A percentile compares a stretch with the other conserved stretches of the same genome.
Evolutionary conservation across 2,329 filamentous ascomycete species (phyloP).

Genomic region (Xylariales sp.): DNA sequence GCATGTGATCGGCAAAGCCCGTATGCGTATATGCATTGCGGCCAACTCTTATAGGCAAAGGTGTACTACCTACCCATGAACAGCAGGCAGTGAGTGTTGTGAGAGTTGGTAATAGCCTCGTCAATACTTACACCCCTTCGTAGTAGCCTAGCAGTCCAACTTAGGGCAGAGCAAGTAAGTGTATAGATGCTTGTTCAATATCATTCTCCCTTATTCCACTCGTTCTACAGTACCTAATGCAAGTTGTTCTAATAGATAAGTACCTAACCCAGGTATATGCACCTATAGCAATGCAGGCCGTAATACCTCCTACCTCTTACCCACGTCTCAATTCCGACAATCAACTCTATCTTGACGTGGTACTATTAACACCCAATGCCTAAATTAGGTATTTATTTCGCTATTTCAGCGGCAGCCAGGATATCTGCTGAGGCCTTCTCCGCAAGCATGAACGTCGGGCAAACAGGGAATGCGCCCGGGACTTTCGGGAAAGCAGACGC

Average conservation of each 20-base stretch:
- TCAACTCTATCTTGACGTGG: neutral
- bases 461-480: slow-evolving; percentile 58
- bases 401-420: slow-evolving; percentile 31
- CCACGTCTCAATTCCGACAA: too few relatives aligned
- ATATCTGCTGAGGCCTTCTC: slow-evolving; percentile 71
- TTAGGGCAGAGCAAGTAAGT: neutral
- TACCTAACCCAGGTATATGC: too few relatives aligned
- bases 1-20: too few relatives aligned
- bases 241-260: too few relatives aligned
- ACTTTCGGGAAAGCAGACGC: slow-evolving; percentile 64
- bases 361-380: neutral
- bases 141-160: neutral
- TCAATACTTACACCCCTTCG: neutral
- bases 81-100: slow-evolving; percentile 10
- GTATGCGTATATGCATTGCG: too few relatives aligned
- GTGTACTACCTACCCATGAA: neutral
- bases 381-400: neutral
- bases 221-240: too few relatives aligned
- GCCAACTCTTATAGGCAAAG: neutral
- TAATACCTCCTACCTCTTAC: too few relatives aligned
- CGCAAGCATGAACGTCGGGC: slow-evolving; percentile 66
- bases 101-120: slow-evolving; percentile 9
- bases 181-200: neutral
- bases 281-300: too few relatives aligned
- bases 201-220: neutral